These are phyloP conservation scores for Aschersonia sp. DNA, from an alignment of 2,329 filamentous ascomycete species.

Conservation along the genomic window DNA sequence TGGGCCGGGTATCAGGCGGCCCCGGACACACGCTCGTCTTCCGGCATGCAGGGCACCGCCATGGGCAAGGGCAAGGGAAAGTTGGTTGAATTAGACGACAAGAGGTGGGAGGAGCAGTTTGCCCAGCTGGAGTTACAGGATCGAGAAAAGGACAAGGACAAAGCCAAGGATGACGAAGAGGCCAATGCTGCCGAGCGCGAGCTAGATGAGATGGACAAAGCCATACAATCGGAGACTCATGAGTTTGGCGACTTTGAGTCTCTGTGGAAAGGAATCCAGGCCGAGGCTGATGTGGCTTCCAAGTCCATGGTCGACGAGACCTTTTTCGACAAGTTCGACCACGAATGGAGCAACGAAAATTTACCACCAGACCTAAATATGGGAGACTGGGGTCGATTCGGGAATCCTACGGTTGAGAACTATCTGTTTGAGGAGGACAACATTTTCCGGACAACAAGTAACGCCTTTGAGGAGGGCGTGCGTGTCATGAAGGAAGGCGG, in stretches of 20 bases:
- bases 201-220: slow-evolving; percentile 69
- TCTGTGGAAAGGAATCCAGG: slow-evolving; percentile 72
- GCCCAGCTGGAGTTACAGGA: slow-evolving; percentile 66
- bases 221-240: slow-evolving; percentile 53
- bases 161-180: slow-evolving; percentile 43
- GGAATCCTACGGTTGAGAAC: slow-evolving; percentile 68
- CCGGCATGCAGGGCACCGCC: neutral
- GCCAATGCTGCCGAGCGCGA: slow-evolving; percentile 65
- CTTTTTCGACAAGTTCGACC: slow-evolving; percentile 54
- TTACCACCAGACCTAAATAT: slow-evolving; percentile 42
- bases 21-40: neutral
- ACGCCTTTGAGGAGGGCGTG: slow-evolving; percentile 86
- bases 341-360: slow-evolving; percentile 57
- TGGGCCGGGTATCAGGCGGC: too few relatives aligned
- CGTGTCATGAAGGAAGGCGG: slow-evolving; percentile 88
- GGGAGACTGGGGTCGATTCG: slow-evolving; percentile 51
- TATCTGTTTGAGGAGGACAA: slow-evolving; percentile 96
- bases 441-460: slow-evolving; percentile 63
- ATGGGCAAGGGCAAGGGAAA: slow-evolving; percentile 73
- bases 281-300: slow-evolving; percentile 50
- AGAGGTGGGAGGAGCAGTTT: slow-evolving; percentile 95
- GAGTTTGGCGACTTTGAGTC: slow-evolving; percentile 81
- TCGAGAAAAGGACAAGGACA: slow-evolving; percentile 17
- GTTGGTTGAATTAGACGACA: slow-evolving; percentile 84
- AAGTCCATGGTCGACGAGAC: slow-evolving; percentile 54